A percentile compares a stretch with the other conserved stretches of the same genome.
phyloP scores from a whole-genome alignment of 2,329 filamentous ascomycete species.

The Boeremia lycopersici region DNA sequence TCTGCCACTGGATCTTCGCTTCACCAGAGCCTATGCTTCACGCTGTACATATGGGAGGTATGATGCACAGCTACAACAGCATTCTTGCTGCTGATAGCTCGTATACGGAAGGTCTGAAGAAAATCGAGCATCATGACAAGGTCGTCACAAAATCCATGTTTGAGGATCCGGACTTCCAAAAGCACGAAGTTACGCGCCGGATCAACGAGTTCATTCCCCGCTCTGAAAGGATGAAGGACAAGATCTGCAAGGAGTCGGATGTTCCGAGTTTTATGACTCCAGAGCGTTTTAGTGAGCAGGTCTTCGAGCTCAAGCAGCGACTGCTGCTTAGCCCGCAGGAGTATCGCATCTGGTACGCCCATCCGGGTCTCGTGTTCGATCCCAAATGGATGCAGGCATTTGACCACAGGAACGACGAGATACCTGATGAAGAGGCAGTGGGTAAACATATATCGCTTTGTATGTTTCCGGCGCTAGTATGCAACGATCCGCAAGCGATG shows the following conservation, averaged over 20 bases:
- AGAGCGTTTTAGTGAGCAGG: background rate
- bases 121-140: constrained; percentile 13
- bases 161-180: background rate
- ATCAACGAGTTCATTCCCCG: background rate
- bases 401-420: background rate
- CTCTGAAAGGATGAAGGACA: background rate
- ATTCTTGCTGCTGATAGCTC: background rate
- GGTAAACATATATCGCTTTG: constrained; percentile 11
- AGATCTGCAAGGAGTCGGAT: background rate
- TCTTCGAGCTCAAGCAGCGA: constrained; percentile 12
- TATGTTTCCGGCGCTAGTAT: constrained; percentile 17
- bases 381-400: constrained; percentile 17
- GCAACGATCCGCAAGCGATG: background rate
- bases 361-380: constrained; percentile 13
- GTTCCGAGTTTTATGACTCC: background rate
- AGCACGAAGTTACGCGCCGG: background rate
- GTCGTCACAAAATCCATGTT: constrained; percentile 11
- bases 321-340: constrained; percentile 18
- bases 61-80: constrained; percentile 3
- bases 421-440: background rate
- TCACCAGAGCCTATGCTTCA: constrained; percentile 9
- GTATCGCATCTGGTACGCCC: constrained; percentile 17
- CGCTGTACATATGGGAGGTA: background rate
- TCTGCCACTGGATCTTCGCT: constrained; percentile 17
- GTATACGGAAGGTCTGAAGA: background rate